Evolutionary conservation across 2,329 filamentous ascomycete genomes (phyloP).

Genomic region (Sporothrix schenckii): DNA sequence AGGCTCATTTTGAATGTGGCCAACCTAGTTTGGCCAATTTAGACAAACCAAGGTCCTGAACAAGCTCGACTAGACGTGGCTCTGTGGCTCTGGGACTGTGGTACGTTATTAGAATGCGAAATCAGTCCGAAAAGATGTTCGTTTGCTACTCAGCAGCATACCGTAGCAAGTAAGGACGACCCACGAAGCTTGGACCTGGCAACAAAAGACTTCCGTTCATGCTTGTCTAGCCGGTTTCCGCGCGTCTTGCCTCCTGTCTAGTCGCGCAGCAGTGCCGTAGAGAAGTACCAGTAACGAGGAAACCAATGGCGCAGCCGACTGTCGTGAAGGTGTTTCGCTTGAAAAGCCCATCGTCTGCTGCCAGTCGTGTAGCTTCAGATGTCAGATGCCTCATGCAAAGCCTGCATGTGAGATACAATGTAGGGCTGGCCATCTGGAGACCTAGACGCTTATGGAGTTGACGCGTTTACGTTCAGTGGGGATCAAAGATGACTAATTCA

Average conservation of each 20-base stretch:
- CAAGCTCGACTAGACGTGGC: not conserved
- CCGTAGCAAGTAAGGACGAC: not conserved
- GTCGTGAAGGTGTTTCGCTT: not conserved
- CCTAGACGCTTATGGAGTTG: too few relatives aligned
- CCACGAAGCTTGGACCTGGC: not conserved
- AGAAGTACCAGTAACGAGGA: not conserved
- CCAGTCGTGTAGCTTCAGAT: not conserved
- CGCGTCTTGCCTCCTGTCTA: not conserved
- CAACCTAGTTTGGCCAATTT: not conserved
- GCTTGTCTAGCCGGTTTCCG: not conserved
- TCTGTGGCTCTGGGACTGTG: not conserved
- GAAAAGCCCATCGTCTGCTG: not conserved
- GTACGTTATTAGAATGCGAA: not conserved
- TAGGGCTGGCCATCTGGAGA: too few relatives aligned
- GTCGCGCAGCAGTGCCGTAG: not conserved
- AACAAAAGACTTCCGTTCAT: not conserved
- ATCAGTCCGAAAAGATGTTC: not conserved
- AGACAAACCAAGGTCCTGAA: conserved; percentile 6
- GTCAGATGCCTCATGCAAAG: not conserved
- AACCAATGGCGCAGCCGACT: not conserved
- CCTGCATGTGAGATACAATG: not conserved
- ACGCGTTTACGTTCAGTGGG: too few relatives aligned
- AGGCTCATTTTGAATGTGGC: not conserved
- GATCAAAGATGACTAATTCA: not conserved
- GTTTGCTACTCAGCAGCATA: not conserved